Percentiles rank a stretch among this genome's conserved stretches.
phyloP scores from a whole-genome alignment of 768 basidiomycete species.

The Sutorius australiensis region DNA sequence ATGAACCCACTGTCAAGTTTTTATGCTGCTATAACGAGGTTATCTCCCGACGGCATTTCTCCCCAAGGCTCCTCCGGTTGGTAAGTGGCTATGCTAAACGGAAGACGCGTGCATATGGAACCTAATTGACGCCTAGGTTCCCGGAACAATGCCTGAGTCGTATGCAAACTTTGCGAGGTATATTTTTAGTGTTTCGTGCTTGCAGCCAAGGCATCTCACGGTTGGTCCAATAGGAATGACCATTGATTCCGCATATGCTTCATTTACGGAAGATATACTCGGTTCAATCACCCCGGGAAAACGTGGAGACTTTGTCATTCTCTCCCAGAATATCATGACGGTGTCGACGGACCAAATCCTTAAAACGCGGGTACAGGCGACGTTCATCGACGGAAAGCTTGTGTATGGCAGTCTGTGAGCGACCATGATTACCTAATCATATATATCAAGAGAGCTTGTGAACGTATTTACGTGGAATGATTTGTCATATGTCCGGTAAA shows the following conservation, averaged over 20 bases:
- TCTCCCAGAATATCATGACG: constrained; percentile 79
- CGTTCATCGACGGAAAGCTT: constrained; percentile 70
- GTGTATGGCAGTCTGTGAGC: constrained; percentile 41
- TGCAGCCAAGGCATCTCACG: neutral
- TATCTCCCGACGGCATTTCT: constrained; percentile 64
- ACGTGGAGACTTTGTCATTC: constrained; percentile 80
- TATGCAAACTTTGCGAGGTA: constrained; percentile 71
- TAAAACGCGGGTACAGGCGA: constrained; percentile 62
- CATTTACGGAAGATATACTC: constrained; percentile 66
- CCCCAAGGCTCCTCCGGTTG: constrained; percentile 84
- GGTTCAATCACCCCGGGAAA: constrained; percentile 82
- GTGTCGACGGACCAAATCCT: constrained; percentile 58
- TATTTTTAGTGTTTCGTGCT: neutral
- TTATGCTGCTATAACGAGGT: constrained; percentile 81
- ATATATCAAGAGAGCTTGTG: neutral
- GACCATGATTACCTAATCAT: neutral
- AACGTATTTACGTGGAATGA: neutral
- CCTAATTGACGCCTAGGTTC: constrained; percentile 51
- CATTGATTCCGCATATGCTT: constrained; percentile 81
- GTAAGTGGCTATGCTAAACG: constrained; percentile 37
- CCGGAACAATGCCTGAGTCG: constrained; percentile 75
- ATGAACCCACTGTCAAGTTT: constrained; percentile 83
- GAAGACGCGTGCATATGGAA: no score
- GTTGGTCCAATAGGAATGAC: constrained; percentile 65
- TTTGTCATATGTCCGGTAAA: constrained; percentile 5